Percentiles rank a stretch among this genome's conserved stretches.
These are phyloP conservation scores for Penicillium oxalicum DNA, from an alignment of 2,329 filamentous ascomycete species.

Conservation along the genomic window DNA sequence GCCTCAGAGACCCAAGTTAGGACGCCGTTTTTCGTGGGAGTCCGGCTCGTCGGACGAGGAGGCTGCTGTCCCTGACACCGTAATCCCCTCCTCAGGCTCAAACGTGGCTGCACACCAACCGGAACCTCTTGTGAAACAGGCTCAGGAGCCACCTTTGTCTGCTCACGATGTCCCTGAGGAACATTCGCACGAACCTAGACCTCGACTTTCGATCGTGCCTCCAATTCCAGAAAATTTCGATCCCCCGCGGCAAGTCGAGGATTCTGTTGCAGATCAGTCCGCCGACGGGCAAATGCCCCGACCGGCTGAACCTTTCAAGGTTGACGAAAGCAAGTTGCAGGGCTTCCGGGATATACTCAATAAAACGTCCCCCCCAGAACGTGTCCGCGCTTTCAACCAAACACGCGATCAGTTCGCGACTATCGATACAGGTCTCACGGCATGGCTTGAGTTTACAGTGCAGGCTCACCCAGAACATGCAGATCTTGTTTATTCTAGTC, in stretches of 20 bases:
- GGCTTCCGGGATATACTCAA: conserved; percentile 73
- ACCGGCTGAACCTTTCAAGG: conserved; percentile 11
- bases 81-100: conserved; percentile 9
- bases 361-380: conserved; percentile 58
- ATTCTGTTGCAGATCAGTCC: conserved; percentile 5
- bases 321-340: conserved; percentile 41
- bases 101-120: conserved; percentile 20
- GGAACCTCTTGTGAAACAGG: conserved; percentile 7
- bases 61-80: conserved; percentile 8
- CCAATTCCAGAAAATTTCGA: conserved; percentile 16
- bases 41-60: conserved; percentile 21
- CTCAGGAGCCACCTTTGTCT: conserved; percentile 3
- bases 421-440: conserved; percentile 67
- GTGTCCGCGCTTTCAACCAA: conserved; percentile 67
- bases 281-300: conserved; percentile 7
- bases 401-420: conserved; percentile 64
- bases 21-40: conserved; percentile 44
- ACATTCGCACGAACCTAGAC: conserved; percentile 18
- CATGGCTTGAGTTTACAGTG: conserved; percentile 51
- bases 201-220: conserved; percentile 28
- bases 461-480: conserved; percentile 50
- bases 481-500: conserved; percentile 37
- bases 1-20: conserved; percentile 23
- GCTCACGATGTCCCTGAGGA: conserved; percentile 10
- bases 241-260: conserved; percentile 14